Base-by-base conservation (phyloP, 495 filamentous ascomycete genomes). In the Trichocladium uniseriatum region DNA sequence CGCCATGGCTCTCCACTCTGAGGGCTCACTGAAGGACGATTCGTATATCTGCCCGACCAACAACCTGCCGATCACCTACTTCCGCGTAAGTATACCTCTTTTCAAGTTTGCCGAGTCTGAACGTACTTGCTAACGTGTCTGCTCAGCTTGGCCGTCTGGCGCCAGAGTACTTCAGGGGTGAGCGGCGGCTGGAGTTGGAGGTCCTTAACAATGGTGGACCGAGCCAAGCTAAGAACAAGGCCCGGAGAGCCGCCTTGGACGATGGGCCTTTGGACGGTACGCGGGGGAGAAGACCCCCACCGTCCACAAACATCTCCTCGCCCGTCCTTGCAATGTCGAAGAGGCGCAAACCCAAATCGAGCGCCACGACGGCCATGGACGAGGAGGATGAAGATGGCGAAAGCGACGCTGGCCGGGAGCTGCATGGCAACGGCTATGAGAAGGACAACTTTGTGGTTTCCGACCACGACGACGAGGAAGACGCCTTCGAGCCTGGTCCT, bases 301-400 rank as follows among this genome's bases (percentile, higher is more conserved):
- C 83, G 43, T 94, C 91, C 5, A 95, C 91, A 0, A 85, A 88
- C 46, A 76, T 95, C 9, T 89, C 92, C 3, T 95, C 92, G 10
- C 91, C 92, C 6, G 63, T 88, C 3, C 74, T 55, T 32, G 56
- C 61, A 20, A 53, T 58, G 24, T 45, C 64, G 6, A 64, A 57
- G 34, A 69, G 61, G 41, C 56, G 55, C 15, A 73, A 82, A 60
- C 71, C 70, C 32, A 77, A 75, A 51, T 71, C 76, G 5, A 16
- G 45, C 15, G 15, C 51, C 45, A 32, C 34, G 18, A 45, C 46
- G 36, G 24, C 44, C 14, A 21, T 52, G 32, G 61, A 58, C 15
- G 62, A 62, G 7, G 48, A 64, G n/a, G 56, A 68, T 14, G 60
- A 69, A n/a, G 64, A 66, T 11, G 56, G 60, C 10, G 64, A 69